Conservation (phyloP, 768 basidiomycete genomes). For the Thelephora aurantiotincta region DNA sequence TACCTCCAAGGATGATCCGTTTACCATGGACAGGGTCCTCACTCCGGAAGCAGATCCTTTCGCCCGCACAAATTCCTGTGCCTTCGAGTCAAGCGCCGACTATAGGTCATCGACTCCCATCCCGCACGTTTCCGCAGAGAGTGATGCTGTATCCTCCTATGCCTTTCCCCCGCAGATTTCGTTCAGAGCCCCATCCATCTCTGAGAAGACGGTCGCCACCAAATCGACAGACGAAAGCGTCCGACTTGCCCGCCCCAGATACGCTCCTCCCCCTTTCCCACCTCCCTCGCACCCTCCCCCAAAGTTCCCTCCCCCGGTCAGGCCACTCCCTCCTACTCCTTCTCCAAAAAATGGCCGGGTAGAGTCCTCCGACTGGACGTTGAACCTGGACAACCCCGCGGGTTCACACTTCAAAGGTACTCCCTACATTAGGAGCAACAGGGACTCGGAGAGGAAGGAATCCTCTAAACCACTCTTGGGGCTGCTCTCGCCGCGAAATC, state of each 20-base stretch:
- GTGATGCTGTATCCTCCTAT: no score
- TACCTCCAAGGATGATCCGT: constrained; percentile 4
- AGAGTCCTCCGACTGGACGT: no score
- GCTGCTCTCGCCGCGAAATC: no score
- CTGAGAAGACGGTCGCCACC: no score
- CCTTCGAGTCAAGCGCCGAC: neutral
- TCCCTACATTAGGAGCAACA: no score
- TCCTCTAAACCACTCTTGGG: no score
- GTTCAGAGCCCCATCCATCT: no score
- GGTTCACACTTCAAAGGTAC: no score
- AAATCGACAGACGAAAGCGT: neutral
- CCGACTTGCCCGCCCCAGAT: neutral
- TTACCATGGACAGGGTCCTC: constrained; percentile 13
- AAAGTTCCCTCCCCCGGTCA: neutral
- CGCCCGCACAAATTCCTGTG: constrained; percentile 8
- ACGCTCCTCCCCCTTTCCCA: neutral
- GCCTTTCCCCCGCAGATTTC: no score
- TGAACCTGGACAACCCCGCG: no score
- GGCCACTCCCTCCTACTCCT: neutral
- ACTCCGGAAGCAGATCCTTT: constrained; percentile 17
- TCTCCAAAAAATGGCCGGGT: no score
- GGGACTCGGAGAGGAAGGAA: no score
- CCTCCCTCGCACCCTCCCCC: neutral
- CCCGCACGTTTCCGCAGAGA: neutral
- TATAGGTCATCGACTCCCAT: neutral